Evolutionary conservation across 202 grass and related monocot species (phyloP).

Genomic region (Schoenoplectus tabernaemontani): DNA sequence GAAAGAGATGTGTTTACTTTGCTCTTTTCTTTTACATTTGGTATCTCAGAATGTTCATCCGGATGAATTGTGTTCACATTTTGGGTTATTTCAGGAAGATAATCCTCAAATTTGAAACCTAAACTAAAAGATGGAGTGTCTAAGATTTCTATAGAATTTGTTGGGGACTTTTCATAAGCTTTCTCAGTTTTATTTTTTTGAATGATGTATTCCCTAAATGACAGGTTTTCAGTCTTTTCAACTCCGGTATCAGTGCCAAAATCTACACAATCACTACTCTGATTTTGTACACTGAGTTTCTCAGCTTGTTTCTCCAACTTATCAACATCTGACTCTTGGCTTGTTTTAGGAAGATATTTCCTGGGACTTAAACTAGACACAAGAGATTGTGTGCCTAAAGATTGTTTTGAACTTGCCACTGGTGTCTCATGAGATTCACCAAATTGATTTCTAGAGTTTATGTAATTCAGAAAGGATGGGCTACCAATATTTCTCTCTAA

Average conservation of each 20-base stretch:
- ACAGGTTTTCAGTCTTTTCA: not conserved
- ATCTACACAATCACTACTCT: not conserved
- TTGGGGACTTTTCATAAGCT: not conserved
- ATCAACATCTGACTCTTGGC: not conserved
- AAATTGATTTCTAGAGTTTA: not conserved
- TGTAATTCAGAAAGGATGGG: not conserved
- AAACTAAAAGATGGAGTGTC: not conserved
- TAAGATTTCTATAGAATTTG: not conserved
- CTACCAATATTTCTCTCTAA: not conserved
- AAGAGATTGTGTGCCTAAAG: not conserved
- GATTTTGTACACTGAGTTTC: constrained; percentile 8
- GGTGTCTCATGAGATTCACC: not conserved
- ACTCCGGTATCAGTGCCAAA: not conserved
- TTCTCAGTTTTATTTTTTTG: not conserved
- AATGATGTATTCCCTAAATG: not conserved
- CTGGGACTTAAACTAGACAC: not conserved
- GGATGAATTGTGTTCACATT: not conserved
- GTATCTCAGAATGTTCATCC: not conserved
- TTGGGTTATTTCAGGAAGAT: not conserved
- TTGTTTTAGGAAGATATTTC: not conserved
- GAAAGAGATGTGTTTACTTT: not conserved
- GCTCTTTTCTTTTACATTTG: not conserved
- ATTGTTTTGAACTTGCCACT: not conserved
- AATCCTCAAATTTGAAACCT: not conserved
- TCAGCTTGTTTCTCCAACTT: not conserved